Evolutionary conservation across 345 rosid species (phyloP).

Genomic region (Punica granatum): DNA sequence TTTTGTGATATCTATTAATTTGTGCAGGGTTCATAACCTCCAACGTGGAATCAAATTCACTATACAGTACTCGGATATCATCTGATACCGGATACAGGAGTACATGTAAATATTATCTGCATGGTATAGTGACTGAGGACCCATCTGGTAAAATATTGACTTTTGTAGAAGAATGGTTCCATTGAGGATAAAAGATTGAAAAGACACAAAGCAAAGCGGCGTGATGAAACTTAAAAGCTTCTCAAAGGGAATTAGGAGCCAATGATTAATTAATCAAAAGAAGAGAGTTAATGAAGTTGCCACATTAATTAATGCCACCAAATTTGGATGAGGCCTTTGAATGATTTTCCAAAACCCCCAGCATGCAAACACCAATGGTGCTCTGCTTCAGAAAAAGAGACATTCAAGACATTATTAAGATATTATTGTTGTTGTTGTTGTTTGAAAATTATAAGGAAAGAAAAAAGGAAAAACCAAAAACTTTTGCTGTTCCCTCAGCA

Average conservation of each 20-base stretch:
- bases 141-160: too few species aligned
- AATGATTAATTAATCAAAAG: background rate
- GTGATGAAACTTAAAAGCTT: too few species aligned
- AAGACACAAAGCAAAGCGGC: too few species aligned
- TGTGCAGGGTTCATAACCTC: too few species aligned
- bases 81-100: too few species aligned
- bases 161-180: too few species aligned
- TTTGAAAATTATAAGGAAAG: background rate
- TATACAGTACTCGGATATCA: too few species aligned
- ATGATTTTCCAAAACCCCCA: background rate
- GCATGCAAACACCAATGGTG: background rate
- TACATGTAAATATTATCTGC: too few species aligned
- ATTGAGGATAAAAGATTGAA: too few species aligned
- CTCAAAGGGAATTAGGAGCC: background rate
- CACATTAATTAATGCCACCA: background rate
- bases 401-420: background rate
- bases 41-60: too few species aligned
- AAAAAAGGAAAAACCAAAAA: background rate
- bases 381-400: constrained; percentile 3
- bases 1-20: background rate
- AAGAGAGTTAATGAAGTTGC: background rate
- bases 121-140: too few species aligned
- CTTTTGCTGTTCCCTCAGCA: background rate
- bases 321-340: background rate
- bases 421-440: background rate